These are phyloP conservation scores for Pseudozyma tsukubaensis DNA, from an alignment of 1,284 basidiomycete genomes.

Conservation along the genomic window DNA sequence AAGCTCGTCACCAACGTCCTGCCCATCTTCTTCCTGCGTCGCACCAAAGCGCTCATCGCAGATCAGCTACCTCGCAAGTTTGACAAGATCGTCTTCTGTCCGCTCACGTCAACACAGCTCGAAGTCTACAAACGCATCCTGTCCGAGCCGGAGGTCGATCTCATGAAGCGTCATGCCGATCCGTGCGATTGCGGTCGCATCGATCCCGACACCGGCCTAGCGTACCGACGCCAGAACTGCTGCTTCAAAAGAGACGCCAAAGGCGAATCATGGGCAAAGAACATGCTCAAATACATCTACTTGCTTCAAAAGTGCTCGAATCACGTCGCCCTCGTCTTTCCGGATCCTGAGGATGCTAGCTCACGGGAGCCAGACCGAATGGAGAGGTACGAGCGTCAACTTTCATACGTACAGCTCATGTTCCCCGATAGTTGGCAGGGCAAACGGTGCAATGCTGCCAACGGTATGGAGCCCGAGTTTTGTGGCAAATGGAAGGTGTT, in stretches of 20 bases:
- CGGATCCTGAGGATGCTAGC: conserved; percentile 71
- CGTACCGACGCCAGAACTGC: conserved; percentile 59
- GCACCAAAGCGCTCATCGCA: conserved; percentile 84
- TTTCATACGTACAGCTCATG: conserved; percentile 57
- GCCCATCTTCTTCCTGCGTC: conserved; percentile 80
- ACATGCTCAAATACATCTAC: conserved; percentile 77
- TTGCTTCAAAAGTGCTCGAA: conserved; percentile 86
- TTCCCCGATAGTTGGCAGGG: conserved; percentile 62
- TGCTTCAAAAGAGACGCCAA: conserved; percentile 74
- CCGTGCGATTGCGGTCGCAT: conserved; percentile 77
- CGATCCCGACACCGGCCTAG: conserved; percentile 42
- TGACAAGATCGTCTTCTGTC: conserved; percentile 89
- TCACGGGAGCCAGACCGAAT: conserved; percentile 27
- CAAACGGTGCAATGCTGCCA: conserved; percentile 43
- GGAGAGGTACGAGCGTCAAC: conserved; percentile 61
- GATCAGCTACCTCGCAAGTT: conserved; percentile 83
- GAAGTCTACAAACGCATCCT: conserved; percentile 79
- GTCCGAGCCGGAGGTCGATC: conserved; percentile 74
- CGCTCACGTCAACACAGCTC: conserved; percentile 77
- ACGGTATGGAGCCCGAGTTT: conserved; percentile 70
- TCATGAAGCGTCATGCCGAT: conserved; percentile 77
- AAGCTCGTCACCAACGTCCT: conserved; percentile 76
- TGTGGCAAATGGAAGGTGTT: conserved; percentile 91
- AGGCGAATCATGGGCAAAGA: conserved; percentile 70
- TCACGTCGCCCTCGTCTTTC: conserved; percentile 82